Percentiles rank a stretch among this genome's conserved stretches.
Conservation (phyloP, 192 early-diverging fungal species). For the Fimicolochytrium jonesii region DNA sequence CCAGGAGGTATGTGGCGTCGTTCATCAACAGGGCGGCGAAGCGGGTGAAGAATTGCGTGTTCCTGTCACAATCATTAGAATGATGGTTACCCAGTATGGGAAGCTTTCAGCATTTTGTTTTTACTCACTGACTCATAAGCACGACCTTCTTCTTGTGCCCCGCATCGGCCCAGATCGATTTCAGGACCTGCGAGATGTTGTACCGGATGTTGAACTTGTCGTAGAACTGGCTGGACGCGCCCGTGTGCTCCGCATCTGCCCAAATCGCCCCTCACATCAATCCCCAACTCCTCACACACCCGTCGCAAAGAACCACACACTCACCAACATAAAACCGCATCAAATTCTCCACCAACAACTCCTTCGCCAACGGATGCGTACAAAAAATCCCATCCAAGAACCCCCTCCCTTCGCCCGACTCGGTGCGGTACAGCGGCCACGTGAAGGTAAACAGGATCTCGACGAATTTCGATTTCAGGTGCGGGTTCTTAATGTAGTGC, state of each 20-base stretch:
- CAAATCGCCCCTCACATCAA: too few species aligned
- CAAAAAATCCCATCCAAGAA: conserved; percentile 55
- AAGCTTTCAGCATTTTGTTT: too few species aligned
- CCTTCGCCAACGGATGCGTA: conserved; percentile 68
- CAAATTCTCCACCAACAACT: conserved; percentile 74
- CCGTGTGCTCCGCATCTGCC: conserved; percentile 92
- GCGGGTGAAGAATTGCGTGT: conserved; percentile 75
- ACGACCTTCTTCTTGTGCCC: conserved; percentile 66
- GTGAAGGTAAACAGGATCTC: conserved; percentile 89
- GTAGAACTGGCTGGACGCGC: conserved; percentile 89
- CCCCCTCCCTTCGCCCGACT: conserved; percentile 30
- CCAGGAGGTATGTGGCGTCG: conserved; percentile 91
- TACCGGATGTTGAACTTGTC: conserved; percentile 99
- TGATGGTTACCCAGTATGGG: too few species aligned
- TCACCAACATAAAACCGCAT: conserved; percentile 88
- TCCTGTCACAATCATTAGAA: too few species aligned
- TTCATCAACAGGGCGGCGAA: conserved; percentile 91
- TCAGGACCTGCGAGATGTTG: conserved; percentile 89
- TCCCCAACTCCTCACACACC: too few species aligned
- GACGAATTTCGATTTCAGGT: conserved; percentile 89
- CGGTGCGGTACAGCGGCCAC: conserved; percentile 54
- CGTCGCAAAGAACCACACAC: too few species aligned
- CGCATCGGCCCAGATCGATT: conserved; percentile 70
- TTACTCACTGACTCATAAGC: conserved; percentile 51
- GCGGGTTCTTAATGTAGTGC: conserved; percentile 85